Evolutionary conservation across 148 eudicot species (phyloP), one percentile per base, ranked within the genome.

Genomic region (Hydrangea macrophylla): DNA sequence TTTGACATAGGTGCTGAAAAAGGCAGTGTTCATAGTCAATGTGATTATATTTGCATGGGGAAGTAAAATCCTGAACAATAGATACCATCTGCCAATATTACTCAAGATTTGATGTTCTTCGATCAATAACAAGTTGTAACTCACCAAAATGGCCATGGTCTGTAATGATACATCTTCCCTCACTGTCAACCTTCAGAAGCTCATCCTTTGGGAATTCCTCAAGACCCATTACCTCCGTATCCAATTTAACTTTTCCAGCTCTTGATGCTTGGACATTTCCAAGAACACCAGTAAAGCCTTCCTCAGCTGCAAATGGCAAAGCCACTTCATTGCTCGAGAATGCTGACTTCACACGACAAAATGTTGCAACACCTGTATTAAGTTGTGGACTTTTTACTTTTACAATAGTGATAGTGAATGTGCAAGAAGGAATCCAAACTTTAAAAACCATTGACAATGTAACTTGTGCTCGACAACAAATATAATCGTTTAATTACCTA

Each of bases 121-220:
- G 6, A 36, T 39, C 39, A 48, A 37, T 54, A 39, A 57, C 59
- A 65, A 56, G 65, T 50, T 55, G 42, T n/a, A 26, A 72, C 90
- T 75, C 78, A 93, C 96, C 95, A 79, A 90, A 93, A 84, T 88
- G 98, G 9, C 86, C 88, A 68, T 93, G 98, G 82, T 93, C 95
- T 72, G 98, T 90, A 71, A 93, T 79, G 44, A 93, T 74, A 80
- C 98, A 93, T 54, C 98, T 90, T 27, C 96, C 98, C 76, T 93
- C 98, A 66, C 92, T 70, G 53, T 93, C 98, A 57, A 90, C 74
- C 71, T 79, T 83, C 69, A 84, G 73, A 75, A 93, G 92, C 75
- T 90, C 95, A 39, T 88, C 96, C 48, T 65, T 80, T 13, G 80
- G 73, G 60, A 90, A 90, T 28, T 83, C 94, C 76, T 79, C 80